Base-by-base conservation (phyloP, 192 early-diverging fungal species). In the Dissophora ornata region DNA sequence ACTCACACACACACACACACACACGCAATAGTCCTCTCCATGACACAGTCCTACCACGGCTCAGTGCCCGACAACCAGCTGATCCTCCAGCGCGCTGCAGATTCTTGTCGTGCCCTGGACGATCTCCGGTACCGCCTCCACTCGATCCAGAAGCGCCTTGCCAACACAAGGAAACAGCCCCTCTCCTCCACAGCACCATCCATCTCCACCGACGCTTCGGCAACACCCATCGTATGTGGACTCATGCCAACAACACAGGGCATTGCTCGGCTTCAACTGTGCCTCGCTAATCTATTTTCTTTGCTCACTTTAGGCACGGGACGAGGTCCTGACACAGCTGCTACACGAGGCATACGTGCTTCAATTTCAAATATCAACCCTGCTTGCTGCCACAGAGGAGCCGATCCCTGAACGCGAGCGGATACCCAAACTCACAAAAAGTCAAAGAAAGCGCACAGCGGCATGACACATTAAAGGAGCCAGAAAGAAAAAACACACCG, bases 341-440 rank as follows among this genome's bases (percentile, higher is more conserved):
- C 44, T 75, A 9, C 40, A 75, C 12, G 71, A 66, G 57, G 71
- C 71, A 2, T 75, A 67, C 30, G 60, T 56, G 11, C 57, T 75
- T 1, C 71, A 75, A 21, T 75, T 75, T 57, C 71, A 75, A 53
- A 75, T 75, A 30, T 58, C 71, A 33, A 61, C 51, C 8, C 49
- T 75, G 33, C 71, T 75, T 10, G 21, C 62, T n/a, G 55, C 63
- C 0, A 67, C 71, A 25, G 71, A 75, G 29, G 71, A 75, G 22
- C 71, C 71, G 11, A 75, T 75, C 26, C 71, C 63, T 18, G 63
- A 75, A 32, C 54, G 71, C 2, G 57, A 67, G 41, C 25, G 49
- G 48, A 34, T 48, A 60, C 19, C 57, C n/a, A 59, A 21, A 2
- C 25, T 22, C 6, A 8, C 55, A 16, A 46, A 13, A 41, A 58